Conservation (phyloP, 345 rosid species). For the Bruguiera sexangula region DNA sequence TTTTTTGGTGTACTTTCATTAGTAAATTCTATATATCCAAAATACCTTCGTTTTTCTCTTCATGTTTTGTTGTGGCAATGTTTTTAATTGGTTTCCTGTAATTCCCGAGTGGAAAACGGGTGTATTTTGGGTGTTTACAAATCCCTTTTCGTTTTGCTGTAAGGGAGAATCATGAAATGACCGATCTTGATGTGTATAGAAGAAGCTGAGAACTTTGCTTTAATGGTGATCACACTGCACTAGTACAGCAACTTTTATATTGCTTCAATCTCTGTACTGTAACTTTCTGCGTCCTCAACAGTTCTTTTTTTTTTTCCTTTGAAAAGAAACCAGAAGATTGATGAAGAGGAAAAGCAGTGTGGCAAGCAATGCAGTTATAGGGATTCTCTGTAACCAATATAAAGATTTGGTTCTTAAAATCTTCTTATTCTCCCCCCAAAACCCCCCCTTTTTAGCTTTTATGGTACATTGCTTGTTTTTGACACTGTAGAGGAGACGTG, state of each 20-base stretch:
- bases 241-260: not conserved
- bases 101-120: constrained; percentile 40
- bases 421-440: not conserved
- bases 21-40: constrained; percentile 30
- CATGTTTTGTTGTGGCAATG: constrained; percentile 15
- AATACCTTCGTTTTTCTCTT: constrained; percentile 55
- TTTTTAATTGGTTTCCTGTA: constrained; percentile 5
- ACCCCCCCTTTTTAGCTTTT: not conserved
- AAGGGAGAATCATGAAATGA: constrained; percentile 2
- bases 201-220: constrained; percentile 11
- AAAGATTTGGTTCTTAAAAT: not conserved
- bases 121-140: constrained; percentile 51
- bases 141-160: not conserved
- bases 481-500: not conserved
- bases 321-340: constrained; percentile 1
- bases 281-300: not conserved
- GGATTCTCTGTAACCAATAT: constrained; percentile 15
- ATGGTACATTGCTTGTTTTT: not conserved
- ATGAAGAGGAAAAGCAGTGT: not conserved
- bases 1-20: no score
- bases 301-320: not conserved
- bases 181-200: constrained; percentile 17
- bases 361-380: constrained; percentile 12
- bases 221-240: not conserved
- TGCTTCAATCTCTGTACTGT: constrained; percentile 4